Conservation (phyloP, 768 basidiomycete genomes). For the Pleurotus salmoneostramineus region DNA sequence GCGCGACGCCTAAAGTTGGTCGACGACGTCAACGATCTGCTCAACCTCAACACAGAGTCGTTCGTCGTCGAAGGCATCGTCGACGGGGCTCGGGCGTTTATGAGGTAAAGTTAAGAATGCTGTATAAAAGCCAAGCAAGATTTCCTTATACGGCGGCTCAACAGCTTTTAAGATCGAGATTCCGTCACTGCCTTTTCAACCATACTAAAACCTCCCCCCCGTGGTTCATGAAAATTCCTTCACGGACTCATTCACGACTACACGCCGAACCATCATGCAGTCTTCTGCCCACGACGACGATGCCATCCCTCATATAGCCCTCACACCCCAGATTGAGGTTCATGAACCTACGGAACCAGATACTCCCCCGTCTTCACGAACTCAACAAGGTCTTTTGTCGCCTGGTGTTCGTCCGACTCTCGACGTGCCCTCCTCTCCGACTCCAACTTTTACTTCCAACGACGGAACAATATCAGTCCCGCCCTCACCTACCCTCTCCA, state of each 20-base stretch:
- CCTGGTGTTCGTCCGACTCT: conserved; percentile 20
- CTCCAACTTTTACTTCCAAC: conserved; percentile 26
- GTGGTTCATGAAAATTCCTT: neutral
- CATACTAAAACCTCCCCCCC: neutral
- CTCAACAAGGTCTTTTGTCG: conserved; percentile 4
- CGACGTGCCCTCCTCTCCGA: conserved; percentile 20
- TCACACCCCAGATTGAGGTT: conserved; percentile 4
- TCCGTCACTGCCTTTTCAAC: neutral
- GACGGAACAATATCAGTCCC: conserved; percentile 41
- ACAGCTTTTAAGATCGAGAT: neutral
- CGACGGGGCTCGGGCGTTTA: too few species aligned
- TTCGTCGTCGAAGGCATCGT: too few species aligned
- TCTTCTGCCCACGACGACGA: neutral
- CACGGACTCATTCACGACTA: neutral
- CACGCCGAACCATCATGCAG: neutral
- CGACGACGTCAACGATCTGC: too few species aligned
- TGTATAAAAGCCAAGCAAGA: too few species aligned
- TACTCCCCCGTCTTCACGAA: neutral
- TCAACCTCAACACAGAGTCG: too few species aligned
- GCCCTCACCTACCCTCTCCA: conserved; percentile 76
- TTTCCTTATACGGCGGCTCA: neutral
- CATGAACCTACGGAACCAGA: neutral
- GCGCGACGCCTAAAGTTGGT: too few species aligned
- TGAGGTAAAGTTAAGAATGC: too few species aligned
- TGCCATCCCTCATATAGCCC: neutral